Evolutionary conservation across 768 basidiomycete genomes (phyloP).

Genomic region (Chalciporus piperatus): DNA sequence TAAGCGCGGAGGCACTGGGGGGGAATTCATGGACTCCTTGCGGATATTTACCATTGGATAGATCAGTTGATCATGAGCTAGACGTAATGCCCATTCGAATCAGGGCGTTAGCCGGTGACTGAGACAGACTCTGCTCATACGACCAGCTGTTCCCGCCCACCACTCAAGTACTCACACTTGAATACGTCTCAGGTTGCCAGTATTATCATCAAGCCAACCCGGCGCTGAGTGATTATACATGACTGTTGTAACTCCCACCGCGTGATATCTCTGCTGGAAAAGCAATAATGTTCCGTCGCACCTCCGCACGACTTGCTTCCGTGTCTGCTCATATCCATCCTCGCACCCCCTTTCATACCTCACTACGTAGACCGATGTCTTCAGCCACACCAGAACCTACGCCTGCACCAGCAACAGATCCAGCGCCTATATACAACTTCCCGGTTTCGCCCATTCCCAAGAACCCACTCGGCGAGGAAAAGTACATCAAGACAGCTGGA

Average conservation of each 20-base stretch:
- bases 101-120: too few species aligned
- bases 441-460: conserved; percentile 54
- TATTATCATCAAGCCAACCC: neutral
- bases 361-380: conserved; percentile 4
- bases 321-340: conserved; percentile 9
- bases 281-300: conserved; percentile 16
- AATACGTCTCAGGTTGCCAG: neutral
- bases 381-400: neutral
- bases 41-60: too few species aligned
- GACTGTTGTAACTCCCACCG: conserved; percentile 7
- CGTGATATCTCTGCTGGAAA: neutral
- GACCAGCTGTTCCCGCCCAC: too few species aligned
- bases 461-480: conserved; percentile 68
- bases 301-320: conserved; percentile 11
- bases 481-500: conserved; percentile 69
- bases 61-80: neutral
- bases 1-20: too few species aligned
- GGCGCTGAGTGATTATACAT: neutral
- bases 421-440: conserved; percentile 24
- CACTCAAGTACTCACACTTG: neutral
- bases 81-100: too few species aligned
- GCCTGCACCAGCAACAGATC: neutral
- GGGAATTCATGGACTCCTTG: too few species aligned
- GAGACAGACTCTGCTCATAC: too few species aligned
- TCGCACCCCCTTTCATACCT: neutral